Evolutionary conservation across 2,329 filamentous ascomycete species (phyloP).

Genomic region (Hypoxylon rubiginosum): DNA sequence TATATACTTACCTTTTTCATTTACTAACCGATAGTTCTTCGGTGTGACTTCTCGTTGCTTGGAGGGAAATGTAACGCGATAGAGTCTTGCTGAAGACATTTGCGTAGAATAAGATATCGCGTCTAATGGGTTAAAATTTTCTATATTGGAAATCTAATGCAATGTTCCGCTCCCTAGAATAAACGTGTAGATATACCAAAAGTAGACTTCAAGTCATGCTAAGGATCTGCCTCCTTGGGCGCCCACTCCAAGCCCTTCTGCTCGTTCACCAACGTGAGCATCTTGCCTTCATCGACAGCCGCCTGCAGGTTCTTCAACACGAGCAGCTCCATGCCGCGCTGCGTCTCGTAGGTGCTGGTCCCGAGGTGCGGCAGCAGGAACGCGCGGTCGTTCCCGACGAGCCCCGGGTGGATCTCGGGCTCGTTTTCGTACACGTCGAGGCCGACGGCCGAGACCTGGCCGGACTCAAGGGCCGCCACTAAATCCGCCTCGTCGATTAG

Average conservation of each 20-base stretch:
- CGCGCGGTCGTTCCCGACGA: conserved; percentile 71
- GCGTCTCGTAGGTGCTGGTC: conserved; percentile 71
- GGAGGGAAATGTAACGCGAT: no score
- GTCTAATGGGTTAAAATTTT: not conserved
- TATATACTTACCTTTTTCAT: not conserved
- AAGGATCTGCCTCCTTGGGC: conserved; percentile 28
- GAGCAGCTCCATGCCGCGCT: conserved; percentile 59
- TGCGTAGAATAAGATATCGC: not conserved
- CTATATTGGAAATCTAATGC: not conserved
- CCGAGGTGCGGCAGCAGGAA: conserved; percentile 77
- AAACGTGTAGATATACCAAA: not conserved
- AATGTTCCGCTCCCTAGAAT: not conserved
- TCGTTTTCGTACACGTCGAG: conserved; percentile 71
- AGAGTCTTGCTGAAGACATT: no score
- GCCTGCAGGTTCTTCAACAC: conserved; percentile 64
- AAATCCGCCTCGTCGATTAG: conserved; percentile 69
- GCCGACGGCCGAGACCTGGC: conserved; percentile 67
- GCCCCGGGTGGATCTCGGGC: conserved; percentile 71
- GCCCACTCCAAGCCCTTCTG: conserved; percentile 61
- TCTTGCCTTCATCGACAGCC: conserved; percentile 67
- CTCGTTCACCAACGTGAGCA: conserved; percentile 72
- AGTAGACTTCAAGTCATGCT: not conserved
- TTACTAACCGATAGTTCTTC: no score
- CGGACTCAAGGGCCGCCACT: conserved; percentile 65
- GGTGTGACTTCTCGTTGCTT: no score